Percentiles rank a stretch among this genome's conserved stretches.
These are phyloP conservation scores for Teunomyces barrocoloradensis DNA, from an alignment of 805 yeast genomes.

Conservation along the genomic window DNA sequence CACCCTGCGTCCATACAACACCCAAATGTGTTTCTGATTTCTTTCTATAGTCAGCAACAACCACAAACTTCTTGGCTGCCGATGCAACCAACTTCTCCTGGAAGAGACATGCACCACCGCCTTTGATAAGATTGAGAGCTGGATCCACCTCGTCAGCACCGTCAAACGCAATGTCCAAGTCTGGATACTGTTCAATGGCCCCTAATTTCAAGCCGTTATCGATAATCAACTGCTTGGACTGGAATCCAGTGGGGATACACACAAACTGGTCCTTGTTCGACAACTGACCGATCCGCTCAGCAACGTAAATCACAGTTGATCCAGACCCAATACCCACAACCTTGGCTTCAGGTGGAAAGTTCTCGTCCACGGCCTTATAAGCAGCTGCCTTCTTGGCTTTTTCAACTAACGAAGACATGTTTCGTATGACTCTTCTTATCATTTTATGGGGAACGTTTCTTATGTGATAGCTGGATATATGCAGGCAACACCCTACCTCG, in stretches of 20 bases:
- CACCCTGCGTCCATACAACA: conserved; percentile 79
- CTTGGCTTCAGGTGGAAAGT: conserved; percentile 63
- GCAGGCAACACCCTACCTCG: background rate
- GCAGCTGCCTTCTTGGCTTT: conserved; percentile 89
- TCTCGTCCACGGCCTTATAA: conserved; percentile 86
- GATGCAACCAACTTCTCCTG: conserved; percentile 94
- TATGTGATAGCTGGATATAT: background rate
- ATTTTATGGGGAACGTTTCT: background rate
- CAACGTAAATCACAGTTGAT: conserved; percentile 94
- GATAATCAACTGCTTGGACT: conserved; percentile 80
- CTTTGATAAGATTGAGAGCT: conserved; percentile 82
- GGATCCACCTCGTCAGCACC: conserved; percentile 97
- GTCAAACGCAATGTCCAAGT: conserved; percentile 90
- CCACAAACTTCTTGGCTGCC: conserved; percentile 69
- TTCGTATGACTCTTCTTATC: conserved; percentile 2
- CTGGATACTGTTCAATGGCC: conserved; percentile 77
- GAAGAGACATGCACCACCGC: conserved; percentile 97
- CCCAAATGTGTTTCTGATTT: conserved; percentile 69
- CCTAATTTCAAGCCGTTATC: conserved; percentile 79
- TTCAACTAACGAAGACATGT: conserved; percentile 46
- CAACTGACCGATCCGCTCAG: conserved; percentile 84
- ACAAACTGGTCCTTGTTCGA: conserved; percentile 52
- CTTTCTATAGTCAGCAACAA: conserved; percentile 93
- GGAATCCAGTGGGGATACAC: conserved; percentile 97
- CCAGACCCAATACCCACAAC: conserved; percentile 96